Evolutionary conservation across 2,329 filamentous ascomycete species (phyloP), one percentile per base, ranked within the genome.

Genomic region (Calonectria pteridis): DNA sequence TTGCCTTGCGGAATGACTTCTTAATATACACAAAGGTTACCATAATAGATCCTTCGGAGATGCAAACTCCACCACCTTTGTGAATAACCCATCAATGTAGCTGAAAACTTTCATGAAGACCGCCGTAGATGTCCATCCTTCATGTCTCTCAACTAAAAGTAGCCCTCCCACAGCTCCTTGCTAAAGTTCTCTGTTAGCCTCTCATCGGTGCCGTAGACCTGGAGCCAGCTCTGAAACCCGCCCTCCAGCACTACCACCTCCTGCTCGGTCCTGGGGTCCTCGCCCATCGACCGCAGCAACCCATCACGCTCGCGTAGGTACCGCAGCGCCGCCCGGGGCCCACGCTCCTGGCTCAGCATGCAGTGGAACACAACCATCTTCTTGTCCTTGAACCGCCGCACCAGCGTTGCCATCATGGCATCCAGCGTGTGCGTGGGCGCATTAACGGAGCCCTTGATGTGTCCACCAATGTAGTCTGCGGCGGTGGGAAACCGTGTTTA

Each of bases 341-440:
- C 97, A 0, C 97, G 90, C 86, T 98, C 94, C 87, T 98, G 97
- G 78, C 94, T 96, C 69, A 98, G 87, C 23, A 94, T 94, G 85
- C 97, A 99, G 86, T 99, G 97, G 84, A 99, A 99, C 1, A 99
- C 91, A 18, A 99, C 95, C 14, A 90, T 93, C 70, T 97, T 91
- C 84, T 95, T 95, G 81, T 93, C 92, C 77, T 91, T 87, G 62
- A 98, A 90, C 53, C 90, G 92, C 71, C 95, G 92, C 16, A 98
- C 89, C n/a, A 99, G 91, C 76, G 95, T 94, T 0, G 96, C 94
- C 84, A 97, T 91, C 77, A 90, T 91, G 82, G 91, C 90, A 80
- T 98, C 94, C 63, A 98, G 90, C 23, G 91, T 91, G 58, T 86
- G 86, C 65, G 91, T 94, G 0, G 97, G 95, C 16, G 95, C 89